Evolutionary conservation across 805 yeast species (phyloP).

Genomic region (Starmerella floris): DNA sequence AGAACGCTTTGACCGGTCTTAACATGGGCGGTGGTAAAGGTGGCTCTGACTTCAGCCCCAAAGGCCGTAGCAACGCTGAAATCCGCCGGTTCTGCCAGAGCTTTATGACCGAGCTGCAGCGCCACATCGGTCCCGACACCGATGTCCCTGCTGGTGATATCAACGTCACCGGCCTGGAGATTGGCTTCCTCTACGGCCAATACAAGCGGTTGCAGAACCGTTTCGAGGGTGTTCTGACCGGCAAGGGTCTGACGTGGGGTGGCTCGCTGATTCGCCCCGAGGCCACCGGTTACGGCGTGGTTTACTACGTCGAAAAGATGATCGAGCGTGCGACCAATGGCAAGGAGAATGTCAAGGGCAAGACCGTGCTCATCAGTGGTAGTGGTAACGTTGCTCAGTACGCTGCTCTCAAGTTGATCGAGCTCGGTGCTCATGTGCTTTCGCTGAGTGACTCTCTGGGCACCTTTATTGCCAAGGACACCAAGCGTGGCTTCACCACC

Average conservation of each 20-base stretch:
- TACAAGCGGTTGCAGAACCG: constrained; percentile 81
- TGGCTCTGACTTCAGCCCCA: constrained; percentile 96
- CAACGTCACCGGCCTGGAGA: constrained; percentile 94
- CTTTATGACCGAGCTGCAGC: constrained; percentile 88
- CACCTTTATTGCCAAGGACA: constrained; percentile 48
- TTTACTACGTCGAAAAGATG: constrained; percentile 96
- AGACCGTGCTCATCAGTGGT: constrained; percentile 93
- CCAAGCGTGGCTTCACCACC: constrained; percentile 59
- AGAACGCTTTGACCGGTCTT: constrained; percentile 93
- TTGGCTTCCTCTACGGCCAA: constrained; percentile 93
- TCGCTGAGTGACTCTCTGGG: constrained; percentile 95
- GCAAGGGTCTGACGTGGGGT: constrained; percentile 97
- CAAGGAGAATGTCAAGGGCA: constrained; percentile 79
- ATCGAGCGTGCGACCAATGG: constrained; percentile 84
- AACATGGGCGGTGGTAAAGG: constrained; percentile 99
- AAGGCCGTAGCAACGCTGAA: constrained; percentile 83
- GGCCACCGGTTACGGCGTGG: constrained; percentile 97
- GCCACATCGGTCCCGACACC: constrained; percentile 93
- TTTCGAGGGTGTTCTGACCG: constrained; percentile 96
- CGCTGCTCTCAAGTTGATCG: constrained; percentile 95
- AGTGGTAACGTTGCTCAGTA: constrained; percentile 98
- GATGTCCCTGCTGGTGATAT: constrained; percentile 99
- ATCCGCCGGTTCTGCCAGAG: constrained; percentile 94
- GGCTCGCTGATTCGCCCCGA: constrained; percentile 98
- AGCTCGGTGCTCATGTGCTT: constrained; percentile 90